Base-by-base conservation (phyloP, 1,284 basidiomycete genomes). In the Irpex sp. region DNA sequence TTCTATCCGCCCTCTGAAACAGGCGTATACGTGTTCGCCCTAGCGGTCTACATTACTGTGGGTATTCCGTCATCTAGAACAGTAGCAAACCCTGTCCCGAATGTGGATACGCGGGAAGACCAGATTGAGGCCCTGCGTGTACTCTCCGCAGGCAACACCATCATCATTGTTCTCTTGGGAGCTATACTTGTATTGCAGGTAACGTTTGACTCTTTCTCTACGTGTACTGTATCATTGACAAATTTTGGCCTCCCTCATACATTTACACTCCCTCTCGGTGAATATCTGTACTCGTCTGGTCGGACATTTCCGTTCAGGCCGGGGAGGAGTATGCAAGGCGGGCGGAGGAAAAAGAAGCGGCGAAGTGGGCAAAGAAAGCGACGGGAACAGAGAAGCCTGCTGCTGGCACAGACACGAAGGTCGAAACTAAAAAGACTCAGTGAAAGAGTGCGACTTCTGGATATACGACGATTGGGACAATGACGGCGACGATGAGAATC, bases 301-400 rank as follows among this genome's bases (percentile, higher is more conserved):
- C 58, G 68, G 45, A n/a, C 18, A 65, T 20, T 58, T 73, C 73
- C 3, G 80, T 78, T 76, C 84, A 97, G 93, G 92, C 90, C 67
- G 96, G 96, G 43, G 95, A 97, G 80, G 95, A 95, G 84, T 97
- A 94, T 80, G 94, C 95, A 45, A 85, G 86, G 74, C 90, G 94
- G 43, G 74, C 87, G 65, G 85, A 54, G 59, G 68, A 70, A 24
- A 63, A 59, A 10, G 67, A 69, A 18, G 71, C 73, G 67, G 68
- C 72, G 5, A 32, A 32, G 32, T 32, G 32, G 32, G 32, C 32
- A 32, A 32, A 32, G 32, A 32, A 32, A 32, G 5, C 32, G 32
- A 5, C 32, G 32, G 32, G 32, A 3, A 5, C 32, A 32, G 32
- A 32, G 32, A 32, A 32, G 32, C 32, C 32, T 32, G 32, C 32